These are phyloP conservation scores for Neonectria neomacrospora DNA, from an alignment of 2,329 filamentous ascomycete genomes.

Conservation along the genomic window DNA sequence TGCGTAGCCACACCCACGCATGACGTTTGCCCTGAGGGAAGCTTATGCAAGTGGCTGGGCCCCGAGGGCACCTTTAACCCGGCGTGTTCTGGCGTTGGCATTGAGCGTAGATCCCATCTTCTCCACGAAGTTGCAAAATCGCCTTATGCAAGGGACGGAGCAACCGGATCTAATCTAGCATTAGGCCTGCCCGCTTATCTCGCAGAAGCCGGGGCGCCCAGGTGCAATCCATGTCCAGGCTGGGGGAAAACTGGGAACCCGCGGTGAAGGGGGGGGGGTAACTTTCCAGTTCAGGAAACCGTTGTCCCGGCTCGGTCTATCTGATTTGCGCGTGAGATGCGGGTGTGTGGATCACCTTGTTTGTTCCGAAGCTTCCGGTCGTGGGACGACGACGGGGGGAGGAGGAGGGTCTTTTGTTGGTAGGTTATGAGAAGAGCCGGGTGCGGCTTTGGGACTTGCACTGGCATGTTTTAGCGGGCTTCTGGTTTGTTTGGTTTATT, in stretches of 20 bases:
- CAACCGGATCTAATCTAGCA: constrained; percentile 9
- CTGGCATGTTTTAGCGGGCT: no score
- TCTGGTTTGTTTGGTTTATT: background rate
- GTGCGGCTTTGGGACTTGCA: background rate
- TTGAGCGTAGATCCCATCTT: background rate
- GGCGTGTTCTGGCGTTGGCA: background rate
- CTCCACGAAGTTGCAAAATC: background rate
- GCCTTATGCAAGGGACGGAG: constrained; percentile 14
- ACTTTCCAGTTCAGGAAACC: background rate
- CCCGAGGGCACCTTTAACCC: background rate
- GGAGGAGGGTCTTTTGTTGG: background rate
- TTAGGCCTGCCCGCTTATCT: constrained; percentile 12
- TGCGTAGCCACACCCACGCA: background rate
- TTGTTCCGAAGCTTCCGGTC: constrained; percentile 36
- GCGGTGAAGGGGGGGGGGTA: background rate
- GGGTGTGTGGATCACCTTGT: constrained; percentile 21
- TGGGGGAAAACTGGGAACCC: background rate
- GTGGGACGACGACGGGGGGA: background rate
- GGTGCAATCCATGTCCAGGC: background rate
- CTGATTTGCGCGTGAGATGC: constrained; percentile 14
- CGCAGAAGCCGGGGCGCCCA: constrained; percentile 5
- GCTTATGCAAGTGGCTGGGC: background rate
- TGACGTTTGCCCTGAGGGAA: constrained; percentile 7
- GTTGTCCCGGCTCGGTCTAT: background rate
- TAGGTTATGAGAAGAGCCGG: background rate